A percentile compares a stretch with the other conserved stretches of the same genome.
These are phyloP conservation scores for Polysphondylium violaceum DNA, from an alignment of 78 protist species.

Conservation along the genomic window DNA sequence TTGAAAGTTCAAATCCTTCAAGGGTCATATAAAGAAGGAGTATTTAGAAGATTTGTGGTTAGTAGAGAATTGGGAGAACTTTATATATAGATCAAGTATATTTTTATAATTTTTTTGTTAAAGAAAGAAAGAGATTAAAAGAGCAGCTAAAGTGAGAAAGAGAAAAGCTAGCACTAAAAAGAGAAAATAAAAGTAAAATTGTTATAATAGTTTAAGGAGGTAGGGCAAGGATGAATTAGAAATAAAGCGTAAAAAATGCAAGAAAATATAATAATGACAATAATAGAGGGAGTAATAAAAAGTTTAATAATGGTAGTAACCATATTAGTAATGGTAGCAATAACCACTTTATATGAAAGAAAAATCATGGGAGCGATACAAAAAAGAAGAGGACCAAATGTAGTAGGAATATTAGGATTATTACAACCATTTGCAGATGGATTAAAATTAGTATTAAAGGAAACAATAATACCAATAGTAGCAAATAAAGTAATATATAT, in stretches of 20 bases:
- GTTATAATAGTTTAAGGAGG: too few relatives aligned
- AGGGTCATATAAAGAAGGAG: too few relatives aligned
- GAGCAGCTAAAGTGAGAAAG: too few relatives aligned
- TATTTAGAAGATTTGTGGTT: too few relatives aligned
- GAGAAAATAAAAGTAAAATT: too few relatives aligned
- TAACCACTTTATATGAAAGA: constrained; percentile 24
- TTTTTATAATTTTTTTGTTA: too few relatives aligned
- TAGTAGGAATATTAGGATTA: constrained; percentile 29
- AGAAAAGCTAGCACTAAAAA: too few relatives aligned
- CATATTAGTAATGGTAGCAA: constrained; percentile 23
- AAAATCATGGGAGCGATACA: constrained; percentile 51
- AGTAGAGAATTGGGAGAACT: too few relatives aligned
- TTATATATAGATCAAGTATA: too few relatives aligned
- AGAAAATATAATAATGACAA: constrained; percentile 20
- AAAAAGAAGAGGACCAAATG: constrained; percentile 38
- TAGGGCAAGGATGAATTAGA: too few relatives aligned
- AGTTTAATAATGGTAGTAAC: background rate
- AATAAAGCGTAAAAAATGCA: background rate
- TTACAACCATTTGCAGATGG: constrained; percentile 71
- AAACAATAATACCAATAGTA: constrained; percentile 11
- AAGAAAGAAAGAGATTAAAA: too few relatives aligned
- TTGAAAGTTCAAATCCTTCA: constrained; percentile 13
- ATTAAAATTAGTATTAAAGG: constrained; percentile 42
- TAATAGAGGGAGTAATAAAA: constrained; percentile 5
- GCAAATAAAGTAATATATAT: constrained; percentile 22